Conservation (phyloP, 495 filamentous ascomycete genomes). For the Mytilinidion resinicola region DNA sequence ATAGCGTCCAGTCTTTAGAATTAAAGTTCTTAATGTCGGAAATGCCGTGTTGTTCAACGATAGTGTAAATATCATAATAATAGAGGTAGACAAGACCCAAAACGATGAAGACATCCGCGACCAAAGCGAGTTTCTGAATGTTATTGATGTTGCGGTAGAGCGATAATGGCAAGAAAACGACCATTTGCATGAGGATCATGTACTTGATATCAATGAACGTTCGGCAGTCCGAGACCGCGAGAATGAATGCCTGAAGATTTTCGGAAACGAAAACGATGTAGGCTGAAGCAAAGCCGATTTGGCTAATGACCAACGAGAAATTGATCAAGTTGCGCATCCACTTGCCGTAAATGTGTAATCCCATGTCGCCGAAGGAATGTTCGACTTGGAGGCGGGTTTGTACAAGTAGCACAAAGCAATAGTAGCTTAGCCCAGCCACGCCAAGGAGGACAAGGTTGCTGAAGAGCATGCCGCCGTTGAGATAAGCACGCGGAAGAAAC, state of each 20-base stretch:
- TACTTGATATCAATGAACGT: constrained; percentile 75
- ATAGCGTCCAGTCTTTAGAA: constrained; percentile 80
- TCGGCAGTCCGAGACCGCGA: constrained; percentile 73
- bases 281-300: constrained; percentile 92
- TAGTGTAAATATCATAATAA: constrained; percentile 88
- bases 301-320: constrained; percentile 82
- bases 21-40: constrained; percentile 87
- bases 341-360: constrained; percentile 82
- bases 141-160: constrained; percentile 94
- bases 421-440: constrained; percentile 81
- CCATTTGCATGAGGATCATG: constrained; percentile 86
- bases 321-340: constrained; percentile 85
- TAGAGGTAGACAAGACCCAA: constrained; percentile 89
- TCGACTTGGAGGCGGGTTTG: constrained; percentile 76
- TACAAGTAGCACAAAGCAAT: constrained; percentile 91
- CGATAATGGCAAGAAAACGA: constrained; percentile 88
- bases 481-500: constrained; percentile 85
- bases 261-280: constrained; percentile 98
- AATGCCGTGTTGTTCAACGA: constrained; percentile 65
- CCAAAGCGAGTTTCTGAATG: constrained; percentile 68
- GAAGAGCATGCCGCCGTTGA: constrained; percentile 97
- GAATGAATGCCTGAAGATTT: constrained; percentile 90
- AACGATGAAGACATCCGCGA: constrained; percentile 91
- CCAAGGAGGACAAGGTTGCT: constrained; percentile 81
- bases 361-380: constrained; percentile 93